Evolutionary conservation across 2,329 filamentous ascomycete species (phyloP).

Genomic region (Neonectria faginata): DNA sequence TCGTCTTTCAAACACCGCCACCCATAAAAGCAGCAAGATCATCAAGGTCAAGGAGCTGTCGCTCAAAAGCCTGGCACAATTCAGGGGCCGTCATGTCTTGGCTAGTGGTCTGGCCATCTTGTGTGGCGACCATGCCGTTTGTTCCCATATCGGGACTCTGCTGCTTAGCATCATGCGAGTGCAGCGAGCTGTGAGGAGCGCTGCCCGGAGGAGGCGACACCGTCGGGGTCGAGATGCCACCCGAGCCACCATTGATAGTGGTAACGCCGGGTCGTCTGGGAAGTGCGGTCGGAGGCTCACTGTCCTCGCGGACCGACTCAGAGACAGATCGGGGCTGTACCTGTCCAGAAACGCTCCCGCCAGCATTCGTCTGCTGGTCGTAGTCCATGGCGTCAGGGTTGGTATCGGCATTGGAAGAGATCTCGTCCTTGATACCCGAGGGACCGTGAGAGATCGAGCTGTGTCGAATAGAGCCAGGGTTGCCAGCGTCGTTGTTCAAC

Average conservation of each 20-base stretch:
- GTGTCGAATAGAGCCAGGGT: conserved; percentile 51
- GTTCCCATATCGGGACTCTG: conserved; percentile 48
- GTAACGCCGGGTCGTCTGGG: conserved; percentile 66
- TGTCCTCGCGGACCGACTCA: conserved; percentile 60
- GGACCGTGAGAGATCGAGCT: conserved; percentile 47
- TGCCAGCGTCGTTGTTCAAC: conserved; percentile 63
- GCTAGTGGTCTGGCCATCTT: conserved; percentile 51
- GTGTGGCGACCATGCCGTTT: conserved; percentile 48
- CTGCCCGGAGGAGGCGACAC: conserved; percentile 56
- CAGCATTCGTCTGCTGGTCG: conserved; percentile 55
- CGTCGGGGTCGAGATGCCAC: conserved; percentile 60
- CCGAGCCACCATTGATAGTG: conserved; percentile 69
- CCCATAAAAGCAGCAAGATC: conserved; percentile 73
- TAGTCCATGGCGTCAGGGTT: conserved; percentile 70
- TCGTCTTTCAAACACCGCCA: conserved; percentile 61
- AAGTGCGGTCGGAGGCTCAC: conserved; percentile 63
- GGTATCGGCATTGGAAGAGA: conserved; percentile 65
- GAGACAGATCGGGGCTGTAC: conserved; percentile 53
- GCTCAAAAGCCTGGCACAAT: conserved; percentile 69
- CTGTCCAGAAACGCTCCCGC: conserved; percentile 41
- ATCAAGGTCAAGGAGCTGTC: conserved; percentile 69
- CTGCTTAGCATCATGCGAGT: conserved; percentile 52
- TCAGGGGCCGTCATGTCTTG: conserved; percentile 70
- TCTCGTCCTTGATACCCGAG: conserved; percentile 64
- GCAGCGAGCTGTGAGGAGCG: conserved; percentile 42